These are phyloP conservation scores for Fusarium nygamai DNA, from an alignment of 2,329 filamentous ascomycete genomes.

Conservation along the genomic window DNA sequence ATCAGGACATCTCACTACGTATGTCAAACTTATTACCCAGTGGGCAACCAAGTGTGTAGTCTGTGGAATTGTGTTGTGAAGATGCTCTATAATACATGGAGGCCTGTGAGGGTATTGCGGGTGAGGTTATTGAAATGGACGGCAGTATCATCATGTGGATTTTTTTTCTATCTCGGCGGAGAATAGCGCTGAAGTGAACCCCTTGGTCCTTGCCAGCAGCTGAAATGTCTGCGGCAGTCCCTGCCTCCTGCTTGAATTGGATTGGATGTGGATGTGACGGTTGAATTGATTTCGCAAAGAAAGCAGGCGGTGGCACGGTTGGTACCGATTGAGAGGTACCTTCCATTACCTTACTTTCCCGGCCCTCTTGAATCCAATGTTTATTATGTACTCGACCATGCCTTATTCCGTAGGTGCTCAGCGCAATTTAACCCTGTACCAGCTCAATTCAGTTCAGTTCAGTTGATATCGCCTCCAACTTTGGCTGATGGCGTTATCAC, in stretches of 20 bases:
- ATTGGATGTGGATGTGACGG: not conserved
- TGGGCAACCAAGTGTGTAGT: not conserved
- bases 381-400: not conserved
- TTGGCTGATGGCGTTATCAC: not conserved
- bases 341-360: conserved; percentile 7
- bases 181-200: conserved; percentile 21
- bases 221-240: not conserved
- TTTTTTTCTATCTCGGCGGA: conserved; percentile 13
- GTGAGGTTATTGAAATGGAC: not conserved
- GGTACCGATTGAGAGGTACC: conserved; percentile 19
- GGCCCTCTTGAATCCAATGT: not conserved
- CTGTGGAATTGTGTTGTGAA: not conserved
- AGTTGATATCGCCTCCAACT: not conserved
- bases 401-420: not conserved
- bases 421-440: not conserved
- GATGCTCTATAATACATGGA: not conserved
- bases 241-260: conserved; percentile 3
- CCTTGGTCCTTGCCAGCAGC: conserved; percentile 8
- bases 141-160: not conserved
- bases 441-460: not conserved
- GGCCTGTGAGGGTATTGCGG: not conserved
- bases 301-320: not conserved
- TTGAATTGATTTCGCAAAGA: not conserved
- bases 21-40: not conserved
- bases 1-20: not conserved